phyloP scores from a whole-genome alignment of 768 basidiomycete species.

The Rhizopogon vulgaris region DNA sequence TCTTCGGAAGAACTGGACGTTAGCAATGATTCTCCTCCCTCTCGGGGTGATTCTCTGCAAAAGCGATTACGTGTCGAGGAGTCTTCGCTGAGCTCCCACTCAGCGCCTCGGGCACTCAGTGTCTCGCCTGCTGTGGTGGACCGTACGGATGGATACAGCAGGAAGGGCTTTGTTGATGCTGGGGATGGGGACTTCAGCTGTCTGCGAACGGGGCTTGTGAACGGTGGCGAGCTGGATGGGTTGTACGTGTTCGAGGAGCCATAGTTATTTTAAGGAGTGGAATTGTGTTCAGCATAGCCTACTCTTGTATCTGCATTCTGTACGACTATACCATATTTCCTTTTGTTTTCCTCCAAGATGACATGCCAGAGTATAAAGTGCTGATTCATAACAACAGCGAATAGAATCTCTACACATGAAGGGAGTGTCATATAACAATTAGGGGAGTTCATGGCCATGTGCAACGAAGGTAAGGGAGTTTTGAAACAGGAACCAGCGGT shows the following conservation, averaged over 20 bases:
- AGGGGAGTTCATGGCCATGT: too few relatives aligned
- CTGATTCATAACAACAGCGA: too few relatives aligned
- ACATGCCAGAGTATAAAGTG: neutral
- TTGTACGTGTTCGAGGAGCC: slow-evolving; percentile 24
- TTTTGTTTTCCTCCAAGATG: neutral
- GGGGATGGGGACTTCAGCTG: slow-evolving; percentile 5
- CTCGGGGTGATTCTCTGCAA: slow-evolving; percentile 10
- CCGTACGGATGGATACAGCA: too few relatives aligned
- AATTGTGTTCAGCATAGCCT: slow-evolving; percentile 1
- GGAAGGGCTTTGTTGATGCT: slow-evolving; percentile 8
- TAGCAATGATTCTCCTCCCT: slow-evolving; percentile 8
- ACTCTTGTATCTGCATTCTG: slow-evolving; percentile 4
- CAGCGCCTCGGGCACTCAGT: slow-evolving; percentile 9
- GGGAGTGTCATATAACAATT: too few relatives aligned
- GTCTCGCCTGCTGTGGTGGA: slow-evolving; percentile 9
- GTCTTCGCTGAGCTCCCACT: neutral
- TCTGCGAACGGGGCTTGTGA: slow-evolving; percentile 23
- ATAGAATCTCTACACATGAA: too few relatives aligned
- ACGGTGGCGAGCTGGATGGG: slow-evolving; percentile 25
- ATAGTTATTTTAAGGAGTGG: neutral
- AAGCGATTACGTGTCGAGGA: slow-evolving; percentile 24
- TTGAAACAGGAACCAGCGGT: too few relatives aligned
- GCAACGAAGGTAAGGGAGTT: too few relatives aligned
- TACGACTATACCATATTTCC: slow-evolving; percentile 5
- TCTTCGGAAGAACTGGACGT: slow-evolving; percentile 44